Evolutionary conservation across 2,329 filamentous ascomycete species (phyloP).

Genomic region (Neospermospora avenae): DNA sequence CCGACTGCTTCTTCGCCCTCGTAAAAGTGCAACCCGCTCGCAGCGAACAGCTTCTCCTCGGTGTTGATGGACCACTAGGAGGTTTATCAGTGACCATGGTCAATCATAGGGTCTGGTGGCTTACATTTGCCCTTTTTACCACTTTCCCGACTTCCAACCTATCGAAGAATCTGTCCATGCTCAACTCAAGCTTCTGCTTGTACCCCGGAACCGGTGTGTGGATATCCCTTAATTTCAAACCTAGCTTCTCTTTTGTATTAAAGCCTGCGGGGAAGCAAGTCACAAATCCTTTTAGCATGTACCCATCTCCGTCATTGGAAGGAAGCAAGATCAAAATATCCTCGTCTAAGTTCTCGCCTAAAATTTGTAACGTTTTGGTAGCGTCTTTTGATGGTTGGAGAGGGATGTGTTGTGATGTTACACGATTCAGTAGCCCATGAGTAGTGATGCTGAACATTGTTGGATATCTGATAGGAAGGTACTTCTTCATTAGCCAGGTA

Average conservation of each 20-base stretch:
- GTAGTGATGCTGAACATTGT: constrained; percentile 44
- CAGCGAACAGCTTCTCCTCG: constrained; percentile 38
- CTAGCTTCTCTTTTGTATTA: constrained; percentile 52
- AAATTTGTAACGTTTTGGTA: constrained; percentile 42
- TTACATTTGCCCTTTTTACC: constrained; percentile 51
- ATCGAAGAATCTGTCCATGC: constrained; percentile 62
- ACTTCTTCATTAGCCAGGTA: constrained; percentile 48
- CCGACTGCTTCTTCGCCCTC: constrained; percentile 35
- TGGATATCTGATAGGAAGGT: constrained; percentile 56
- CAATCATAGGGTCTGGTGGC: not conserved
- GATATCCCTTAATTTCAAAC: constrained; percentile 49
- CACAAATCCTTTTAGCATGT: constrained; percentile 54
- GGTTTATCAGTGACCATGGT: not conserved
- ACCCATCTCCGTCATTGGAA: constrained; percentile 37
- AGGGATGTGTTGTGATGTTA: constrained; percentile 43
- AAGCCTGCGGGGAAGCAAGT: constrained; percentile 58
- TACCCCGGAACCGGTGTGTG: constrained; percentile 59
- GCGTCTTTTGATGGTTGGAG: constrained; percentile 36
- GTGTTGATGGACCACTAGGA: constrained; percentile 44
- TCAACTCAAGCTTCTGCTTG: constrained; percentile 50
- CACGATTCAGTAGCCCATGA: constrained; percentile 42
- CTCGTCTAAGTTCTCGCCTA: constrained; percentile 53
- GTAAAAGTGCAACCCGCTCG: constrained; percentile 41
- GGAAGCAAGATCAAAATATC: constrained; percentile 59
- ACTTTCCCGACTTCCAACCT: constrained; percentile 49